These are phyloP conservation scores for Tylopilus rubrobrunneus DNA, from an alignment of 768 basidiomycete genomes.

Conservation along the genomic window DNA sequence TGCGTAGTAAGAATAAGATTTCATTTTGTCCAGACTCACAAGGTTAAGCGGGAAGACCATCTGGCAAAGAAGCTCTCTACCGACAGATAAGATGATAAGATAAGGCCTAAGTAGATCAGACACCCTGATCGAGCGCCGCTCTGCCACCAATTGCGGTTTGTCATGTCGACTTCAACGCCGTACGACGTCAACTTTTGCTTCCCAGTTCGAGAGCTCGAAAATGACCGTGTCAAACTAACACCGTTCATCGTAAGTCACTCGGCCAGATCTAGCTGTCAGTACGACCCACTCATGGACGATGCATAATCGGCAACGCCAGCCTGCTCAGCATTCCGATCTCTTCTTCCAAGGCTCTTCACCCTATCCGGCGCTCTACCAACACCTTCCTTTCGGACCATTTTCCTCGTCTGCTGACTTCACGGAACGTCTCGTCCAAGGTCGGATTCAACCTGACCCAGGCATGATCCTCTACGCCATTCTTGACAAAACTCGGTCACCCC, in stretches of 20 bases:
- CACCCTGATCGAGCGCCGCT: not conserved
- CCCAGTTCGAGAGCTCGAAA: constrained; percentile 45
- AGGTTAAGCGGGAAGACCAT: too few relatives aligned
- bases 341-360: constrained; percentile 34
- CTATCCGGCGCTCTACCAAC: constrained; percentile 41
- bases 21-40: too few relatives aligned
- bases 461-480: constrained; percentile 48
- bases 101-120: too few relatives aligned
- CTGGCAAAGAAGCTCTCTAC: not conserved
- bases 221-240: constrained; percentile 42
- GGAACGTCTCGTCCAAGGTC: constrained; percentile 31
- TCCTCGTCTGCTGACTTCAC: constrained; percentile 34
- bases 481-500: constrained; percentile 39
- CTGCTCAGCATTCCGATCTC: constrained; percentile 39
- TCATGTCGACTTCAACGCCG: not conserved
- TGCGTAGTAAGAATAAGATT: too few relatives aligned
- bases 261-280: not conserved
- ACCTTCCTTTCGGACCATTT: constrained; percentile 52
- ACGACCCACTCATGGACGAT: not conserved
- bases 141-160: too few relatives aligned
- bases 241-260: constrained; percentile 44
- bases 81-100: too few relatives aligned
- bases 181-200: constrained; percentile 29
- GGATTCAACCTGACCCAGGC: constrained; percentile 34
- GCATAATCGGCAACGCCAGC: constrained; percentile 27